Evolutionary conservation across 208 protist species (phyloP).

Genomic region (Trichomonas tenax): DNA sequence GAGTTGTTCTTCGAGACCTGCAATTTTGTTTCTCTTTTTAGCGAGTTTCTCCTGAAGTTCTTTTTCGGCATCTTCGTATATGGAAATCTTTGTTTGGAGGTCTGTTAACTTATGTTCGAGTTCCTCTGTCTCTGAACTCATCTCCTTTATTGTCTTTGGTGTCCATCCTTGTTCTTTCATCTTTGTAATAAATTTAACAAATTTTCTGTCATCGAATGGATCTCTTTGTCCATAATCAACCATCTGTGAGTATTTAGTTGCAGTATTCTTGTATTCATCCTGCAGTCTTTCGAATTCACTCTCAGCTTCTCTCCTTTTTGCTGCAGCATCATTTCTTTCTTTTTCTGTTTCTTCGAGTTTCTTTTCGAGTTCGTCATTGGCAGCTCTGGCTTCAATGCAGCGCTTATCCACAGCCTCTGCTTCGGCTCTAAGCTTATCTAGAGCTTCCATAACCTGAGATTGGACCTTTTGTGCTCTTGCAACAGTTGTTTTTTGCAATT

Average conservation of each 20-base stretch:
- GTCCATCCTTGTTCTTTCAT: background rate
- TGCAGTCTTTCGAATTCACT: background rate
- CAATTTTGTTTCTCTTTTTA: background rate
- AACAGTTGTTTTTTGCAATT: background rate
- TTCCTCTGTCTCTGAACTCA: background rate
- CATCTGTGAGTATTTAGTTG: background rate
- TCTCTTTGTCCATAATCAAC: background rate
- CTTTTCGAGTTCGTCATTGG: background rate
- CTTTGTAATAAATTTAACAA: background rate
- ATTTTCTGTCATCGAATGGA: background rate
- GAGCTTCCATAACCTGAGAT: background rate
- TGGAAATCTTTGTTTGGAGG: background rate
- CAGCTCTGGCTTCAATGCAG: background rate
- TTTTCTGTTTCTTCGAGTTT: background rate
- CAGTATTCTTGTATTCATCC: background rate
- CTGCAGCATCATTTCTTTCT: background rate
- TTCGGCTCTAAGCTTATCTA: background rate
- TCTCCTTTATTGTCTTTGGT: background rate
- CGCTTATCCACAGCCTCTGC: background rate
- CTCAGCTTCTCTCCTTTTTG: background rate
- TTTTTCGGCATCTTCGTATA: background rate
- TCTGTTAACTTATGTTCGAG: background rate
- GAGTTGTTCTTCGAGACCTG: background rate
- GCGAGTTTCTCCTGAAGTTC: background rate
- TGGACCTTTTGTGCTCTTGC: background rate